Base-by-base conservation (phyloP, 805 yeast genomes). In the Saccharomycopsis capsularis region DNA sequence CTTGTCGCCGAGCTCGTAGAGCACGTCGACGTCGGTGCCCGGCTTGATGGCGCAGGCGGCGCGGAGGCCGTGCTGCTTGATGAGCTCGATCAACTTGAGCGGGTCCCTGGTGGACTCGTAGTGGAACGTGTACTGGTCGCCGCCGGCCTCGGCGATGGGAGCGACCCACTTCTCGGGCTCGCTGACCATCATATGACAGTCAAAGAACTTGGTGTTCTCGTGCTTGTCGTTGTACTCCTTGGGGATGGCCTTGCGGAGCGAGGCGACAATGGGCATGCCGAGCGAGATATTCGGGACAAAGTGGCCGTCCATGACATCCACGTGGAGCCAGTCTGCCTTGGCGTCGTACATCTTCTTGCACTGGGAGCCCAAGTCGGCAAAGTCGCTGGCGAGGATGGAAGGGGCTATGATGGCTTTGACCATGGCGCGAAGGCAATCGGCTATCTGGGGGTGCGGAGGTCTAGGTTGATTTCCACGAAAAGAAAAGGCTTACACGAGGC, bases 281-380 rank as follows among this genome's bases (percentile, higher is more conserved):
- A 93, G 72, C 1, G 96, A 82, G 56, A 93, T 83, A 69, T 93
- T 93, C 57, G 99, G 99, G 44, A 93, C 99, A 63, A 93, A 93
- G 67, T 91, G 90, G 43, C 99, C 99, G 64, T 93, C 99, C 99
- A 93, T 93, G 43, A 93, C 91, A 67, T 93, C 99, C 46, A 93
- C 80, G 67, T 93, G 99, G 54, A 93, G 80, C 99, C 99, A 93
- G 60, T 91, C 96, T 19, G 96, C 95, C 22, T 85, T 83, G 49
- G 83, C 74, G 46, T 79, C 76, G 61, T 87, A 80, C 68, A 90
- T 84, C 51, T 76, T 74, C 61, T 83, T 84, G 67, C 96, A 87
- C 55, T 90, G 91, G 57, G 88, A 78, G 44, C 95, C 97, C 53
- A 93, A 69, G 58, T 87, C 78, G 57, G 97, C 82, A 62, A 91